Percentiles rank a stretch among this genome's conserved stretches.
Evolutionary conservation across 2,329 filamentous ascomycete species (phyloP).

Genomic region (Colletotrichum trifolii): DNA sequence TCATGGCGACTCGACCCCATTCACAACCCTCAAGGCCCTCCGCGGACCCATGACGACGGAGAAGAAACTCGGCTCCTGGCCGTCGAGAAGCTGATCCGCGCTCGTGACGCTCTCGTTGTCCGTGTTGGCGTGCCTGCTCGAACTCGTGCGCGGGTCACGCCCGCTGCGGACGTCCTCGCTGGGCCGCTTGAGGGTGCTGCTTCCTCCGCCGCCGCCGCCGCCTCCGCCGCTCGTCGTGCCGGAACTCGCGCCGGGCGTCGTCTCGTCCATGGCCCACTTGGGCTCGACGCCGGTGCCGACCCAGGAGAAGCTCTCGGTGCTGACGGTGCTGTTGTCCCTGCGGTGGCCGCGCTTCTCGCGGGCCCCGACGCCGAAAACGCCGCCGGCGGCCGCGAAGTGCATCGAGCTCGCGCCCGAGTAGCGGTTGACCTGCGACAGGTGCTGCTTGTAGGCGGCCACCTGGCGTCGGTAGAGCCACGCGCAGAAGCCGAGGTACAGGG

Average conservation of each 20-base stretch:
- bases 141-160: conserved; percentile 34
- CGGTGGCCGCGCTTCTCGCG: conserved; percentile 33
- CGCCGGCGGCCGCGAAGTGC: conserved; percentile 44
- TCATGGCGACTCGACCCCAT: conserved; percentile 55
- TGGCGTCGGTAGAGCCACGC: conserved; percentile 79
- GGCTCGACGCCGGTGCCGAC: conserved; percentile 46
- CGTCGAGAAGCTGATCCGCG: conserved; percentile 68
- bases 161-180: conserved; percentile 35
- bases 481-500: conserved; percentile 76
- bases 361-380: conserved; percentile 40
- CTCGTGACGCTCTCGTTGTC: conserved; percentile 46
- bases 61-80: conserved; percentile 77
- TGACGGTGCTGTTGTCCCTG: conserved; percentile 39
- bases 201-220: conserved; percentile 17
- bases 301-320: conserved; percentile 45
- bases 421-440: conserved; percentile 73
- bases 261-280: conserved; percentile 43
- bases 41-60: conserved; percentile 75
- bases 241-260: conserved; percentile 37
- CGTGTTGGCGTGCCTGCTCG: conserved; percentile 41
- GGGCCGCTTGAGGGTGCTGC: conserved; percentile 29
- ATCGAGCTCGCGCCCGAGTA: conserved; percentile 59
- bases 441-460: conserved; percentile 75
- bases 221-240: conserved; percentile 39
- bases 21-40: conserved; percentile 76